These are phyloP conservation scores for Lomentospora prolificans DNA, from an alignment of 2,329 filamentous ascomycete species.

Conservation along the genomic window DNA sequence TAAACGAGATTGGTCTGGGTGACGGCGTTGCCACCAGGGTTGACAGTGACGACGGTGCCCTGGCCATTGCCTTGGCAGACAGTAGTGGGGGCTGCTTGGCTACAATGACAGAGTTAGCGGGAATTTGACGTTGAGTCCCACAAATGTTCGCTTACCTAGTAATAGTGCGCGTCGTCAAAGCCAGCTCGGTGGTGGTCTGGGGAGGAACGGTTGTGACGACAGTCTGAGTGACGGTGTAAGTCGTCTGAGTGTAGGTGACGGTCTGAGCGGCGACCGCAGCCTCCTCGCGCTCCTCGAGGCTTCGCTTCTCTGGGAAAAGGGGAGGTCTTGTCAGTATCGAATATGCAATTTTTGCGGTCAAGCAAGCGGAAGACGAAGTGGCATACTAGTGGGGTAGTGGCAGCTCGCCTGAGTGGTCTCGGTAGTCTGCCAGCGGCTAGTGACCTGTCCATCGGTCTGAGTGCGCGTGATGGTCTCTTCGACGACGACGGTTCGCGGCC, in stretches of 20 bases:
- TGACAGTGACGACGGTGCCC: constrained; percentile 21
- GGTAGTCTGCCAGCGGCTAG: constrained; percentile 22
- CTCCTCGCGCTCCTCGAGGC: constrained; percentile 11
- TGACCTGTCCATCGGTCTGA: constrained; percentile 21
- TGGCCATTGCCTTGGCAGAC: constrained; percentile 20
- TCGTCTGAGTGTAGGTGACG: constrained; percentile 27
- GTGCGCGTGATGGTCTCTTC: constrained; percentile 22
- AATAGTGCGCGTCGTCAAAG: constrained; percentile 21
- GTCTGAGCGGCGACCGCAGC: constrained; percentile 22
- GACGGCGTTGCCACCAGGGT: constrained; percentile 17
- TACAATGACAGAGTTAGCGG: neutral
- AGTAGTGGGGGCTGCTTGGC: constrained; percentile 23
- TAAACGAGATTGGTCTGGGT: constrained; percentile 26
- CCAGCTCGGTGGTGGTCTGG: constrained; percentile 23
- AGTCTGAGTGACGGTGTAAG: constrained; percentile 24
- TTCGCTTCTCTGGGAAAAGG: constrained; percentile 6
- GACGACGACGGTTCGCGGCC: constrained; percentile 19
- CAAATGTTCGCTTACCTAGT: constrained; percentile 17
- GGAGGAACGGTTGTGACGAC: constrained; percentile 22
- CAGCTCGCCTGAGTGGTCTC: constrained; percentile 22
- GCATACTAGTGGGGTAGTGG: constrained; percentile 21
- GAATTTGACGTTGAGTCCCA: too few relatives aligned
- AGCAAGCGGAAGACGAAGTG: neutral
- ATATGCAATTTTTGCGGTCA: neutral
- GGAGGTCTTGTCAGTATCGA: neutral